These are phyloP conservation scores for Dictyophora rubrovolvata DNA, from an alignment of 768 basidiomycete genomes.

Conservation along the genomic window DNA sequence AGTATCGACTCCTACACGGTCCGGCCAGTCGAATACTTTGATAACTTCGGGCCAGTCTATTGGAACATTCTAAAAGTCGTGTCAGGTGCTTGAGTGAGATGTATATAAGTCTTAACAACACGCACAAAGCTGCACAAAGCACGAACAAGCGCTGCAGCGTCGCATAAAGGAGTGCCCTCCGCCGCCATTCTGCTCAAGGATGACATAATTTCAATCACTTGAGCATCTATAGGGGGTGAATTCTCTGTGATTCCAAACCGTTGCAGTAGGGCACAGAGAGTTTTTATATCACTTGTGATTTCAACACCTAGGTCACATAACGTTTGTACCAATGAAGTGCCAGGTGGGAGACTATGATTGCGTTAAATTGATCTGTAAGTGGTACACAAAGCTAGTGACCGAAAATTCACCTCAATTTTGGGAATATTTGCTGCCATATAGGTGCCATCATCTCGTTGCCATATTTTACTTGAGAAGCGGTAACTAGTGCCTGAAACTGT, in stretches of 20 bases:
- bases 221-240: slow-evolving; percentile 59
- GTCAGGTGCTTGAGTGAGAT: not conserved
- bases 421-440: slow-evolving; percentile 63
- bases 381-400: slow-evolving; percentile 2
- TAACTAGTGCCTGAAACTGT: slow-evolving; percentile 67
- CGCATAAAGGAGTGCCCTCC: slow-evolving; percentile 65
- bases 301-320: slow-evolving; percentile 73
- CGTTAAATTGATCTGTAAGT: not conserved
- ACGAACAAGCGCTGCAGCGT: slow-evolving; percentile 63
- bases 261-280: slow-evolving; percentile 54
- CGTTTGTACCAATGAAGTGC: slow-evolving; percentile 62
- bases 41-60: slow-evolving; percentile 79
- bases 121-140: slow-evolving; percentile 67
- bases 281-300: slow-evolving; percentile 63
- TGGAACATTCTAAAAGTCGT: slow-evolving; percentile 38
- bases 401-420: slow-evolving; percentile 54
- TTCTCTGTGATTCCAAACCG: slow-evolving; percentile 69
- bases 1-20: slow-evolving; percentile 79
- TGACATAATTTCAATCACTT: slow-evolving; percentile 63
- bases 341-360: slow-evolving; percentile 45
- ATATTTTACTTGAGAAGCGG: slow-evolving; percentile 69
- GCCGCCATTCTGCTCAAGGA: slow-evolving; percentile 56
- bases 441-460: slow-evolving; percentile 67
- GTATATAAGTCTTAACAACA: slow-evolving; percentile 11
- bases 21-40: slow-evolving; percentile 75